Conservation (phyloP, 495 filamentous ascomycete species). For the Penicillium bialowiezense region DNA sequence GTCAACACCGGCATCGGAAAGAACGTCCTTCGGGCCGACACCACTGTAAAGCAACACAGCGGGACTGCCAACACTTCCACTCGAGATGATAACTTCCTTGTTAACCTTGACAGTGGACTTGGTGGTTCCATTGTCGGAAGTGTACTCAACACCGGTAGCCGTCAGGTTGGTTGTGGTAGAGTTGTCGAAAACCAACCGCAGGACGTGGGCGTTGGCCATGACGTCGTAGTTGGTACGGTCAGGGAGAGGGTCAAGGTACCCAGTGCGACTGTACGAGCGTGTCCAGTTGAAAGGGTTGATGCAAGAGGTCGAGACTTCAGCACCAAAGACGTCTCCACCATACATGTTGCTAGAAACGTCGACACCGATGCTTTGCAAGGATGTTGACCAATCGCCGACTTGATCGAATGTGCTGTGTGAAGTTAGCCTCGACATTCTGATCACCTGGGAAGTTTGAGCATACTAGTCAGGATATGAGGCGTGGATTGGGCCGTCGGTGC, state of each 20-base stretch:
- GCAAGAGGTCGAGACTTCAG: conserved; percentile 30
- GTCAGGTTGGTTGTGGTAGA: conserved; percentile 23
- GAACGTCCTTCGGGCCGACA: conserved; percentile 39
- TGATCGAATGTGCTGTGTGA: conserved; percentile 27
- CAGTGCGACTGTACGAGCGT: conserved; percentile 30
- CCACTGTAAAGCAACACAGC: conserved; percentile 52
- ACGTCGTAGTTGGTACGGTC: conserved; percentile 40
- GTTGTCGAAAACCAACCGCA: conserved; percentile 37
- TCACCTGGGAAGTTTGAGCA: not conserved
- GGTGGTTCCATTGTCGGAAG: conserved; percentile 23
- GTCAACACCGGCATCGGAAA: conserved; percentile 34
- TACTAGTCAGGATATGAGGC: conserved; percentile 49
- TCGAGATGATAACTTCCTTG: conserved; percentile 55
- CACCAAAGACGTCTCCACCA: conserved; percentile 28
- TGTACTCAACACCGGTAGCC: conserved; percentile 32
- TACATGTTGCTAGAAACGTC: conserved; percentile 27
- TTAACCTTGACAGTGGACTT: conserved; percentile 32
- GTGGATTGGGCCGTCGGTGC: conserved; percentile 42
- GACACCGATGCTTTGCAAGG: conserved; percentile 25
- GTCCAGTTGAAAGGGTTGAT: conserved; percentile 37
- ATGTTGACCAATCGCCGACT: conserved; percentile 27
- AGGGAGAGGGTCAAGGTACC: conserved; percentile 42
- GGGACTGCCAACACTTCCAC: conserved; percentile 54
- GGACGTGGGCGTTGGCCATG: conserved; percentile 44
- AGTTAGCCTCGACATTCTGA: not conserved